phyloP scores from a whole-genome alignment of 73 alveolate genomes.

The Tetrahymena elliotti region DNA sequence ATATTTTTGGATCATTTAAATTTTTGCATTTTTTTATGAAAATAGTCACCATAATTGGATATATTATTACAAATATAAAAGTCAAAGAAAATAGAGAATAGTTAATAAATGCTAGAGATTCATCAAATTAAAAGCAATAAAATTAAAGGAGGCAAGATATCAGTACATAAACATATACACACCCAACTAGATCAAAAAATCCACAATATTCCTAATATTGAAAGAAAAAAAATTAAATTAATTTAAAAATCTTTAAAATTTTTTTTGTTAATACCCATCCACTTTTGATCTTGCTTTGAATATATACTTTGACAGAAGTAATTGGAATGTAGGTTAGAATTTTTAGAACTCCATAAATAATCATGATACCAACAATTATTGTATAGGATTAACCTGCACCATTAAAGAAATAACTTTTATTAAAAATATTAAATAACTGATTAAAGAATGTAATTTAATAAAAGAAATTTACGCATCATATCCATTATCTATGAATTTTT shows the following conservation, averaged over 20 bases:
- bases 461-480: background rate
- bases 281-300: background rate
- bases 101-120: background rate
- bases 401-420: background rate
- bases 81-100: background rate
- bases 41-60: background rate
- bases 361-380: background rate
- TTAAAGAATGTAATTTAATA: too few species aligned
- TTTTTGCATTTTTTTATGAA: background rate
- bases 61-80: background rate
- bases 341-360: background rate
- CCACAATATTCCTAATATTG: background rate
- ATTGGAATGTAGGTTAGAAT: background rate
- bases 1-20: background rate
- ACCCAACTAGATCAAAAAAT: background rate
- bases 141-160: background rate
- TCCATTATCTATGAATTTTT: background rate
- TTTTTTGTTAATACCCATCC: background rate
- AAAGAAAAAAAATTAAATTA: too few species aligned
- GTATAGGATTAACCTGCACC: background rate
- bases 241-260: too few species aligned
- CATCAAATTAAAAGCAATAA: background rate
- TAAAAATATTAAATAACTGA: too few species aligned
- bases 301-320: background rate
- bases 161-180: background rate